Conservation (phyloP, 2,329 filamentous ascomycete genomes). For the Trichoderma atrobrunneum region DNA sequence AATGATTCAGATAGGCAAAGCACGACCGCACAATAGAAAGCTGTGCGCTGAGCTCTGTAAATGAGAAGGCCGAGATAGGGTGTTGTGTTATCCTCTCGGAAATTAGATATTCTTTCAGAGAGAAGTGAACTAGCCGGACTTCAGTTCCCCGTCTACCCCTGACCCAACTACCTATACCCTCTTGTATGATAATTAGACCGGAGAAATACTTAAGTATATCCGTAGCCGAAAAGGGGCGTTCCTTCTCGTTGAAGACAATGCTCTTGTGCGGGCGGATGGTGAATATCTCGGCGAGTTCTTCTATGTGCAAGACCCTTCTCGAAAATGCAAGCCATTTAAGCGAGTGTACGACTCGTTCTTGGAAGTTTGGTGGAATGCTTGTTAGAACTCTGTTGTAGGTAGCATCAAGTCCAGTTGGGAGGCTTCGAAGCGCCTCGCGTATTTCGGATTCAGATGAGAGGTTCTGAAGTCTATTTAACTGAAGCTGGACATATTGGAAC, state of each 20-base stretch:
- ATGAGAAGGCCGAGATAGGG: not conserved
- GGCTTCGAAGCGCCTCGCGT: not conserved
- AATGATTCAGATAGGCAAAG: not conserved
- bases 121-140: not conserved
- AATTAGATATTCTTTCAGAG: not conserved
- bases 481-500: not conserved
- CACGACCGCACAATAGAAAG: not conserved
- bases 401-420: not conserved
- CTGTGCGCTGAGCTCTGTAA: not conserved
- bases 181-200: no score
- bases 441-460: rapidly evolving
- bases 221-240: not conserved
- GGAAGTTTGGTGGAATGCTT: not conserved
- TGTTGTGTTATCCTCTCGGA: not conserved
- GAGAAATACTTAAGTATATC: not conserved
- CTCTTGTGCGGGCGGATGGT: not conserved
- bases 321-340: not conserved
- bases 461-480: no score
- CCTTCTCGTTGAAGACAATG: not conserved
- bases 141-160: no score
- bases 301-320: rapidly evolving
- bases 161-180: no score
- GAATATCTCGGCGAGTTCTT: not conserved
- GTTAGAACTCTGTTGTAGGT: not conserved
- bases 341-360: not conserved